These are phyloP conservation scores for Spatholobus suberectus DNA, from an alignment of 306 rosid species.

Conservation along the genomic window DNA sequence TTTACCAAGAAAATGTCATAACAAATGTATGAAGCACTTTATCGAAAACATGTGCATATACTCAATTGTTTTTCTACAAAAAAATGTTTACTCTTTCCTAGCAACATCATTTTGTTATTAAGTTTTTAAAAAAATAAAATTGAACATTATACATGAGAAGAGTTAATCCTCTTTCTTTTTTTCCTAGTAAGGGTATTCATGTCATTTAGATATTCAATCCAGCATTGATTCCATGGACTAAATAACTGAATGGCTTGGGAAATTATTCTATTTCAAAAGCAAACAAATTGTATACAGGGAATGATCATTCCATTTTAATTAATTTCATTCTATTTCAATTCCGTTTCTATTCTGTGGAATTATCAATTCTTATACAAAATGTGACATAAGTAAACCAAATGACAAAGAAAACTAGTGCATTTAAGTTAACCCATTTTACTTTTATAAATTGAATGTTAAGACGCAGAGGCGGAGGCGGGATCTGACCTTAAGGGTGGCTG, in stretches of 20 bases:
- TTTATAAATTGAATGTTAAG: background rate
- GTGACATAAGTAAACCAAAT: background rate
- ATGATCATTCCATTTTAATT: background rate
- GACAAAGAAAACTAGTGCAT: constrained; percentile 4
- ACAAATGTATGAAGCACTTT: background rate
- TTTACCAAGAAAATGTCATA: background rate
- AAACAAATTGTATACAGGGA: background rate
- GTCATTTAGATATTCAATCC: background rate
- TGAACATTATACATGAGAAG: background rate
- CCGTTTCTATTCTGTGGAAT: background rate
- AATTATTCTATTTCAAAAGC: background rate
- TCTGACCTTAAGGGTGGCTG: too few relatives aligned
- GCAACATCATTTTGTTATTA: background rate
- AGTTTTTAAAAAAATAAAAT: background rate
- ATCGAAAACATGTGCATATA: background rate
- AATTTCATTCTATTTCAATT: background rate
- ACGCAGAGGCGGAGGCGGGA: too few relatives aligned
- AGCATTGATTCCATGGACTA: background rate
- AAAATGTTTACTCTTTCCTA: background rate
- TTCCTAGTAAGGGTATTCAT: background rate
- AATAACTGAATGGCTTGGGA: background rate
- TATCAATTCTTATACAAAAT: background rate
- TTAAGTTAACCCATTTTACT: background rate
- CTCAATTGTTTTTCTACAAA: background rate
- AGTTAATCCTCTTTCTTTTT: background rate